Evolutionary conservation across 2,329 filamentous ascomycete genomes (phyloP).

Genomic region (Onygenales sp.): DNA sequence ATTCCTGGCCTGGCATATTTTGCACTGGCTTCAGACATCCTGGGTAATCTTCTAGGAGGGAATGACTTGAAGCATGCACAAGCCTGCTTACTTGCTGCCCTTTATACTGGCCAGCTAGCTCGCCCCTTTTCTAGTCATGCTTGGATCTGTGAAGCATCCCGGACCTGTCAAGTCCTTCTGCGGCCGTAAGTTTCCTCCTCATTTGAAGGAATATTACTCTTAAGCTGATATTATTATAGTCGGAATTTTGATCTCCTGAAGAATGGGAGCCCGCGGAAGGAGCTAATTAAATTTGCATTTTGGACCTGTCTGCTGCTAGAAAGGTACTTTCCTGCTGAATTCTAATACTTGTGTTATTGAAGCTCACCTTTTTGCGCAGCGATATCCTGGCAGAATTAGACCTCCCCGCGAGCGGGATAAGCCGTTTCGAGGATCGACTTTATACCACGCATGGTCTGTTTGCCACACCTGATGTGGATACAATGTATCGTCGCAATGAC

Average conservation of each 20-base stretch:
- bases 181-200: slow-evolving; percentile 49
- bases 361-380: slow-evolving; percentile 34
- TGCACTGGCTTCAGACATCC: slow-evolving; percentile 73
- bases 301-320: slow-evolving; percentile 94
- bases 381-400: slow-evolving; percentile 85
- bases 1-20: slow-evolving; percentile 89
- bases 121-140: slow-evolving; percentile 77
- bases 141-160: slow-evolving; percentile 54
- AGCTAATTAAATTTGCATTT: slow-evolving; percentile 65
- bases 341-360: background rate
- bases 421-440: slow-evolving; percentile 42
- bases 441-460: slow-evolving; percentile 28
- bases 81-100: slow-evolving; percentile 69
- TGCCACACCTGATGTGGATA: slow-evolving; percentile 18
- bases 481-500: slow-evolving; percentile 23
- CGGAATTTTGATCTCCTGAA: slow-evolving; percentile 26
- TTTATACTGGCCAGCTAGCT: slow-evolving; percentile 83
- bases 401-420: slow-evolving; percentile 52
- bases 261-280: slow-evolving; percentile 33
- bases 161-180: slow-evolving; percentile 61
- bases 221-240: slow-evolving; percentile 7
- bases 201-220: background rate
- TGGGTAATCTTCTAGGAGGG: slow-evolving; percentile 70
- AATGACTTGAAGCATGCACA: slow-evolving; percentile 78
- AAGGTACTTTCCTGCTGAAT: slow-evolving; percentile 46